Conservation (phyloP, 768 basidiomycete species). For the Collybiopsis confluens region DNA sequence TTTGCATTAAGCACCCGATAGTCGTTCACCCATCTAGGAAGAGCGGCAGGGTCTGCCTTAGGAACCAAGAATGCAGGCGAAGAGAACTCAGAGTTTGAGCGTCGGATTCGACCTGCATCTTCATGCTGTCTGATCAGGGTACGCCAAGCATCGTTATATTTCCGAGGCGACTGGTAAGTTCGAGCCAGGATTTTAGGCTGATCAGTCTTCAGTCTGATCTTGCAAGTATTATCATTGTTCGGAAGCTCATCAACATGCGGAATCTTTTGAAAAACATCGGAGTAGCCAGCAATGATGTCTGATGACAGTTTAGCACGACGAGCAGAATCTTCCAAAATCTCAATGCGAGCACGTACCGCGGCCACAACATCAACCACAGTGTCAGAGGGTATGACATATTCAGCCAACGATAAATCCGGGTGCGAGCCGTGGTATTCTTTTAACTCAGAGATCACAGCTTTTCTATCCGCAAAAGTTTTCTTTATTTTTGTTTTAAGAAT, state of each 20-base stretch:
- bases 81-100: conserved; percentile 18
- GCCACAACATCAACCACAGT: neutral
- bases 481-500: neutral
- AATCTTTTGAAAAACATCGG: conserved; percentile 16
- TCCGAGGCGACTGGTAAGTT: conserved; percentile 23
- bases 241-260: conserved; percentile 20
- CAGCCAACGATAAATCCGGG: no score
- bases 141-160: conserved; percentile 26
- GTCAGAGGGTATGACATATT: neutral
- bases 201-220: conserved; percentile 18
- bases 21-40: conserved; percentile 25
- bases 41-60: conserved; percentile 19
- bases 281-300: conserved; percentile 9
- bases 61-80: conserved; percentile 30
- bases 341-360: neutral
- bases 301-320: neutral
- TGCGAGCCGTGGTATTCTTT: neutral
- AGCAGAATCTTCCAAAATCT: neutral
- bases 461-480: neutral
- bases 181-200: conserved; percentile 11
- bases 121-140: conserved; percentile 25
- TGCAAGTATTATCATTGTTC: conserved; percentile 10
- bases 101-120: conserved; percentile 20
- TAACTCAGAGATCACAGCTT: neutral
- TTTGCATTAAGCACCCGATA: conserved; percentile 21